Evolutionary conservation across 1,139 yeast species (phyloP), one percentile per base, ranked within the genome.

Genomic region (Blastobotrys illinoisensis): DNA sequence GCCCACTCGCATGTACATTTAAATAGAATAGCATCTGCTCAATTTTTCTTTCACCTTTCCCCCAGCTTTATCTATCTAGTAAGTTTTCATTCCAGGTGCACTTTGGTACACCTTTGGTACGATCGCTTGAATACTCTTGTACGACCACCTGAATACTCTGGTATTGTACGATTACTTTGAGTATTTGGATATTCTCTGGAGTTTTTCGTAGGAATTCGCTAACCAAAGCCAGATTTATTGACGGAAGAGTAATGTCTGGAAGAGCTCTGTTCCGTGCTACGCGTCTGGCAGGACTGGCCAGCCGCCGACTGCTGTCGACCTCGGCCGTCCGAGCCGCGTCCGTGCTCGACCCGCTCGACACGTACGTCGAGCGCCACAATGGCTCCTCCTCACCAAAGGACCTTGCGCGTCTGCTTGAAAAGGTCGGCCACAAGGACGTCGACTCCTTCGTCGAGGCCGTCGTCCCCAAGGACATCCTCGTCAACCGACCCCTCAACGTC

Each of bases 341-440:
- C 65, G 54, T 56, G 58, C 46, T 61, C 56, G 59, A 55, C 16
- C 77, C 79, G 11, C 74, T 88, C 56, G 99, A 93, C 68, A 85
- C 95, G 1, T 93, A 91, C 71, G 81, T 88, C 51, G 81, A 95
- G 68, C 87, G 98, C 66, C 99, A 93, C 73, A 77, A 90, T 59
- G 99, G 99, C 14, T 95, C 97, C 19, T 57, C 62, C n/a, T 77
- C 81, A 18, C 82, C 88, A 0, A 68, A 65, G 0, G 82, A 88
- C 59, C 86, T 86, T 24, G 67, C 73, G 16, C 68, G 71, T 28
- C 88, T 91, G 96, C 78, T 93, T 57, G 60, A 71, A 5, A 72
- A 78, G 9, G 77, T 91, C 53, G 93, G 91, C 3, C 83, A 85
- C 70, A 64, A 72, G 1, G 86, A 87, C 65, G 71, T 91, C 54